Base-by-base conservation (phyloP, 116 monocot genomes). In the Iris pallida region DNA sequence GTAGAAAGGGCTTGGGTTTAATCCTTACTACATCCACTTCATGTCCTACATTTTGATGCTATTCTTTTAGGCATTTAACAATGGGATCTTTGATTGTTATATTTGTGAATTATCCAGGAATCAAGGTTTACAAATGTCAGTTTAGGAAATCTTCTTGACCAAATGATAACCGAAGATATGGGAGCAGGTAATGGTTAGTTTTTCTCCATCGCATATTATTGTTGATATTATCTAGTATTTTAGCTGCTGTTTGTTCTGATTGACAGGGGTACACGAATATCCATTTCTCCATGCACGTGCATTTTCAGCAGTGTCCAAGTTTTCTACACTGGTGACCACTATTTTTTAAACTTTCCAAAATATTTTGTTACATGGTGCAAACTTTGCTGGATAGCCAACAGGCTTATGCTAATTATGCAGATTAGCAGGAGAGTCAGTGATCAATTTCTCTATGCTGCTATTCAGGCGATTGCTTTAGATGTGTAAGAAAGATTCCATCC, bases 221-320 rank as follows among this genome's bases (percentile, higher is more conserved):
- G 49, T 7, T 51, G 52, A 43, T 47, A 68, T 42, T 45, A 16
- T 15, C 68, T 14, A 65, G 51, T 56, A 44, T 55, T 45, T 62
- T 40, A 63, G 19, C 49, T 64, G 13, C 59, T 70, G 1, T 53
- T 42, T 59, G 66, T 79, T 41, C 30, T 53, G 57, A 30, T 79
- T 45, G 9, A 44, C 79, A 95, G 95, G 83, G 41, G 60, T 84
- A 47, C 69, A 84, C 69, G 75, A 85, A 66, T 88, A 74, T 66
- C 93, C 98, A 55, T 99, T 99, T 76, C 82, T 99, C 56, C 82
- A 88, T 82, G 90, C 93, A 42, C 93, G 98, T n/a, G 61, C 70
- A 71, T 93, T 93, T 65, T 79, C 82, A 51, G 71, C 73, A 20
- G 84, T 88, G 47, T 81, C 93, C 20, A 93, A 93, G 70, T 99